Conservation (phyloP, 202 grass and related monocot species). For the Carex sylvatica region DNA sequence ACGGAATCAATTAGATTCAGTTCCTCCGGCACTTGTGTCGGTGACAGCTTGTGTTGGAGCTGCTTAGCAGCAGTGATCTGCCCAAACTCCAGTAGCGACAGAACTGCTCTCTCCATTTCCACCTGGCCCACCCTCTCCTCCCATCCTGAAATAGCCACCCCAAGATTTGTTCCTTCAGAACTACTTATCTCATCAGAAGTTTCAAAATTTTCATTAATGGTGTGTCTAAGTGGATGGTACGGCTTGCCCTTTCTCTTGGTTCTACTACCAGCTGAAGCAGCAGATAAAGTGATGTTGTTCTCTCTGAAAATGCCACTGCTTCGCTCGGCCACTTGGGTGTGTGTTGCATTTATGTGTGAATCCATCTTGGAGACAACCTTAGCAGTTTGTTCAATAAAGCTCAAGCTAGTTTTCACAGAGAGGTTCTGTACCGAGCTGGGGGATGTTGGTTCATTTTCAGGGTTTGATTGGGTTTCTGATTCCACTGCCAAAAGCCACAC, state of each 20-base stretch:
- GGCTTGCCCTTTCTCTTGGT: conserved; percentile 70
- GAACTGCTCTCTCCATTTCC: conserved; percentile 92
- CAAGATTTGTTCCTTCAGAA: conserved; percentile 65
- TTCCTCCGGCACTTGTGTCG: conserved; percentile 75
- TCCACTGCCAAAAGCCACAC: conserved; percentile 97
- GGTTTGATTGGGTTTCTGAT: conserved; percentile 70
- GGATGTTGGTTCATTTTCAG: conserved; percentile 54
- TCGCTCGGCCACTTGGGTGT: conserved; percentile 51
- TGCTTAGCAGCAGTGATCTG: conserved; percentile 95
- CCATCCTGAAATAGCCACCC: conserved; percentile 79
- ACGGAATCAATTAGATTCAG: conserved; percentile 81
- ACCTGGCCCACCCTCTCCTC: conserved; percentile 83
- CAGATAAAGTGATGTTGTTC: conserved; percentile 38
- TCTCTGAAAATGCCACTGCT: conserved; percentile 43
- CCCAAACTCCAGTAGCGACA: conserved; percentile 93
- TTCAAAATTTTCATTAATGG: conserved; percentile 48
- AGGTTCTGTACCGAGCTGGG: conserved; percentile 54
- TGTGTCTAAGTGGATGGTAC: conserved; percentile 47
- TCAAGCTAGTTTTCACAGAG: conserved; percentile 49
- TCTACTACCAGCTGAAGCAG: conserved; percentile 52
- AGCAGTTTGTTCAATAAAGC: conserved; percentile 95
- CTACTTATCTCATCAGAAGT: conserved; percentile 46
- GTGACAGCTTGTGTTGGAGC: conserved; percentile 92
- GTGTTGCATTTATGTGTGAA: conserved; percentile 67
- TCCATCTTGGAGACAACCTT: conserved; percentile 89